Percentiles rank a stretch among this genome's conserved stretches.
phyloP scores from a whole-genome alignment of 228 moss, liverwort and hornwort genomes.

The Sphagnum magellanicum region DNA sequence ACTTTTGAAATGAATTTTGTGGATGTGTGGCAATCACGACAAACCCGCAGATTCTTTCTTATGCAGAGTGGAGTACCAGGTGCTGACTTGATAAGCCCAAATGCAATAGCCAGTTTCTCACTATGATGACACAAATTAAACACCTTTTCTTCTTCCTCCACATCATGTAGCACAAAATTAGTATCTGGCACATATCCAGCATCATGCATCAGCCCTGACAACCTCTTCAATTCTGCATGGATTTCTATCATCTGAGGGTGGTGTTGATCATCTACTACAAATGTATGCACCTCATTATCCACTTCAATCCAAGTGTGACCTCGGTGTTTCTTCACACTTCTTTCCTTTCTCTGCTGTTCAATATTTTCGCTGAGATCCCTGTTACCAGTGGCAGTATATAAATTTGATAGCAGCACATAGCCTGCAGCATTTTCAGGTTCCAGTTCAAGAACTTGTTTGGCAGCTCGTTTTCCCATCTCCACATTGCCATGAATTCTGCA shows the following conservation, averaged over 20 bases:
- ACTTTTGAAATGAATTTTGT: conserved; percentile 11
- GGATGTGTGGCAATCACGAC: conserved; percentile 9
- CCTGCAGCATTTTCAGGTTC: conserved; percentile 3
- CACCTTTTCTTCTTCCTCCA: conserved; percentile 1
- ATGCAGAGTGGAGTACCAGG: conserved; percentile 7
- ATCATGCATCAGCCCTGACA: neutral
- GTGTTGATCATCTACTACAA: conserved; percentile 5
- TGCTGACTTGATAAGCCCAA: conserved; percentile 5
- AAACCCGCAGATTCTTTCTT: conserved; percentile 6
- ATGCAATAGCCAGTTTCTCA: conserved; percentile 9
- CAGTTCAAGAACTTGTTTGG: neutral
- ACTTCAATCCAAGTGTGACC: conserved; percentile 11
- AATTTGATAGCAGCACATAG: conserved; percentile 10
- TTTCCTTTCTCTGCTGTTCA: conserved; percentile 2
- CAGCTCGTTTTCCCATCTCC: conserved; percentile 4
- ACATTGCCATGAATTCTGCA: conserved; percentile 6
- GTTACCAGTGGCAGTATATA: conserved; percentile 4
- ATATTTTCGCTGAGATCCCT: conserved; percentile 5
- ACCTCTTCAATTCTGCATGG: neutral
- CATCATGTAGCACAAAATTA: conserved; percentile 3
- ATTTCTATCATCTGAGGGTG: conserved; percentile 5
- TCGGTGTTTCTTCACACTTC: conserved; percentile 4
- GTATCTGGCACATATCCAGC: conserved; percentile 9
- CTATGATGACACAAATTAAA: conserved; percentile 2
- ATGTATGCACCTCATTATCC: conserved; percentile 1